Evolutionary conservation across 1,139 yeast genomes (phyloP).

Genomic region (Hansenula lynferdii): DNA sequence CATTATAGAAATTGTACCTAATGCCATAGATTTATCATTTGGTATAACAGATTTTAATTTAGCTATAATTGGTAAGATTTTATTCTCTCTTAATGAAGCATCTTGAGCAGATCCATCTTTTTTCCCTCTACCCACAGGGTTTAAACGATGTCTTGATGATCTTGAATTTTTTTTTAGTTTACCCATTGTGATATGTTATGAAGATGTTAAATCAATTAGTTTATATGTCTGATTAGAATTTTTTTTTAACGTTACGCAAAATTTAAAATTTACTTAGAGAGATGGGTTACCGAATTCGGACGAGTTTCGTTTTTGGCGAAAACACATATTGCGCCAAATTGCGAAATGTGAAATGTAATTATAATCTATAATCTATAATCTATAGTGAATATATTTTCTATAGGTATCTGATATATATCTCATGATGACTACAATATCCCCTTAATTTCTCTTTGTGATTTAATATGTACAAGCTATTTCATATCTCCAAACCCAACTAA

Average conservation of each 20-base stretch:
- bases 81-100: slow-evolving; percentile 45
- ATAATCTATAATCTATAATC: too few species aligned
- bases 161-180: slow-evolving; percentile 70
- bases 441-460: too few species aligned
- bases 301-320: not conserved
- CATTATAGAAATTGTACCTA: slow-evolving; percentile 66
- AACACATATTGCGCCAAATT: not conserved
- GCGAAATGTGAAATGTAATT: not conserved
- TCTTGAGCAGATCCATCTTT: slow-evolving; percentile 37
- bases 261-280: not conserved
- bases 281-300: slow-evolving; percentile 3
- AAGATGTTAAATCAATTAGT: too few species aligned
- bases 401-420: too few species aligned
- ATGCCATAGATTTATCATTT: slow-evolving; percentile 74
- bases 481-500: too few species aligned
- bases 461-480: too few species aligned
- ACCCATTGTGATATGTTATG: slow-evolving; percentile 49
- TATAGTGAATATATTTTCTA: too few species aligned
- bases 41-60: slow-evolving; percentile 59
- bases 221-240: too few species aligned
- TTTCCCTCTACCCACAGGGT: slow-evolving; percentile 31
- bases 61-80: slow-evolving; percentile 62
- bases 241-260: too few species aligned
- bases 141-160: slow-evolving; percentile 47
- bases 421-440: too few species aligned